A percentile compares a stretch with the other conserved stretches of the same genome.
Evolutionary conservation across 2,329 filamentous ascomycete species (phyloP).

Genomic region (Penicillium rolfsii): DNA sequence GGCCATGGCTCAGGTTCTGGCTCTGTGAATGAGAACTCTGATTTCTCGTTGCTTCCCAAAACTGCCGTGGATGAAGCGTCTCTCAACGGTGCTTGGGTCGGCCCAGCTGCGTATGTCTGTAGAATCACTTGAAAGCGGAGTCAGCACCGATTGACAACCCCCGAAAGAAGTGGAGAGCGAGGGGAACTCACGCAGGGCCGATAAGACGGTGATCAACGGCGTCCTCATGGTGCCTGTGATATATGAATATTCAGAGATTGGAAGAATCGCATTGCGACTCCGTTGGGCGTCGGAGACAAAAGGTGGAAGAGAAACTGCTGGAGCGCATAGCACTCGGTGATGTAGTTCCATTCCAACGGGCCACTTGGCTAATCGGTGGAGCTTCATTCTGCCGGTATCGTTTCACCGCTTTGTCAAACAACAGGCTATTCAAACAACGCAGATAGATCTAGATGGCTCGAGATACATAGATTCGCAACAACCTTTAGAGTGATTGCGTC

Average conservation of each 20-base stretch:
- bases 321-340: slow-evolving; percentile 19
- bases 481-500: not conserved
- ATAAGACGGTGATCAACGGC: slow-evolving; percentile 38
- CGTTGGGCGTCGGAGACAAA: slow-evolving; percentile 1
- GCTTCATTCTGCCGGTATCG: slow-evolving; percentile 41
- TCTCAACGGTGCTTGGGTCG: slow-evolving; percentile 28
- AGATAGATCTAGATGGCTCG: not conserved
- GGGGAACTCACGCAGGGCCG: slow-evolving; percentile 40
- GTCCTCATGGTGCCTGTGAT: slow-evolving; percentile 41
- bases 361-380: slow-evolving; percentile 44
- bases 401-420: slow-evolving; percentile 19
- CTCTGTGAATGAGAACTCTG: slow-evolving; percentile 28
- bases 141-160: slow-evolving; percentile 26
- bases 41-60: slow-evolving; percentile 22
- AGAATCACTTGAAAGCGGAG: slow-evolving; percentile 36
- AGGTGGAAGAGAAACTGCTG: not conserved
- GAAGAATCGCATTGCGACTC: slow-evolving; percentile 43
- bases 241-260: slow-evolving; percentile 22
- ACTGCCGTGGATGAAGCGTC: slow-evolving; percentile 25
- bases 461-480: not conserved
- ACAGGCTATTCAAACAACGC: not conserved
- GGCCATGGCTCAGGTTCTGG: slow-evolving; percentile 24
- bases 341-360: slow-evolving; percentile 35
- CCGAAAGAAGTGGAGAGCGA: slow-evolving; percentile 3
- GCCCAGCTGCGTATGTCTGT: slow-evolving; percentile 34